A percentile compares a stretch with the other conserved stretches of the same genome.
These are phyloP conservation scores for Cymbopogon flexuosus DNA, from an alignment of 202 grass and related monocot genomes.

Conservation along the genomic window DNA sequence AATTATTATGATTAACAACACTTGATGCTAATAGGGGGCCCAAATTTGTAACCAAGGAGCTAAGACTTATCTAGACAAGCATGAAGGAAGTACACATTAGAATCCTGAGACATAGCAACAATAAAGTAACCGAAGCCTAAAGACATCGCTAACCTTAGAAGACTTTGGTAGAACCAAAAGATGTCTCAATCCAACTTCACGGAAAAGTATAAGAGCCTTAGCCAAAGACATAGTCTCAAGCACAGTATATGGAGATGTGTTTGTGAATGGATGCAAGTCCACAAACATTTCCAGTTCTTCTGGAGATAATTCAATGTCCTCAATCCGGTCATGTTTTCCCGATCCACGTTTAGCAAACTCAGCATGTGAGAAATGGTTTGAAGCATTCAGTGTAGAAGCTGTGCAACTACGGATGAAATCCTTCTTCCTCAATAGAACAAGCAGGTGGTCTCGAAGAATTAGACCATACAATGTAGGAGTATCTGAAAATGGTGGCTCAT, in stretches of 20 bases:
- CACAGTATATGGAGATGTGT: slow-evolving; percentile 91
- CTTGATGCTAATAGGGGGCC: not conserved
- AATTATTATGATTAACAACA: not conserved
- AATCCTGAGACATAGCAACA: not conserved
- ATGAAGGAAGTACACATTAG: not conserved
- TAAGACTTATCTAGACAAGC: not conserved
- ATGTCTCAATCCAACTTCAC: slow-evolving; percentile 85
- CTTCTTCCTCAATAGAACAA: slow-evolving; percentile 85
- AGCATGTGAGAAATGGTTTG: slow-evolving; percentile 52
- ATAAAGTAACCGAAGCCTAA: slow-evolving; percentile 5
- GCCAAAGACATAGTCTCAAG: slow-evolving; percentile 97
- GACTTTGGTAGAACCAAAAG: slow-evolving; percentile 89
- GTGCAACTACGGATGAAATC: slow-evolving; percentile 41
- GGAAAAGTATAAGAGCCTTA: slow-evolving; percentile 91
- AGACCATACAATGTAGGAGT: slow-evolving; percentile 63
- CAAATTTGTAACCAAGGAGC: not conserved
- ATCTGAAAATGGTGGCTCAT: slow-evolving; percentile 70
- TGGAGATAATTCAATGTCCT: slow-evolving; percentile 55
- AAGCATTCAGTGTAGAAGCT: slow-evolving; percentile 39
- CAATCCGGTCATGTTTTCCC: slow-evolving; percentile 65
- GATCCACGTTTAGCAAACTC: slow-evolving; percentile 88
- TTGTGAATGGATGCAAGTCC: slow-evolving; percentile 90
- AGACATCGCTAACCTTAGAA: slow-evolving; percentile 45
- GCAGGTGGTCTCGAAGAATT: slow-evolving; percentile 69
- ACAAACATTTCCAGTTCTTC: slow-evolving; percentile 93